Percentiles rank a stretch among this genome's conserved stretches.
Conservation (phyloP, 1,284 basidiomycete species). For the Moesziomyces antarcticus region DNA sequence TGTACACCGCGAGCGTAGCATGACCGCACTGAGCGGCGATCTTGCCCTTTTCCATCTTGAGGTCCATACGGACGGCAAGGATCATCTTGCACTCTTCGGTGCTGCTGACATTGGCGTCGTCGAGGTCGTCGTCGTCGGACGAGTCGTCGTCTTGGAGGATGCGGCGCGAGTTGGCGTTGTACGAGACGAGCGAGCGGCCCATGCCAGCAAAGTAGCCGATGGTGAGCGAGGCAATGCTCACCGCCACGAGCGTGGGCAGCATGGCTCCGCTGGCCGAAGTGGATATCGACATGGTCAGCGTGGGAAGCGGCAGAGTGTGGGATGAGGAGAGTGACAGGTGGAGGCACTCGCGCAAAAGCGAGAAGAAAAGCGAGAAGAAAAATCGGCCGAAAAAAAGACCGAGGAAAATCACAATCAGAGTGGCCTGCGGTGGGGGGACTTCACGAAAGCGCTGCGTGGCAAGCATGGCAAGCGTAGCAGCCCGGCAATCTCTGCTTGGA, state of each 20-base stretch:
- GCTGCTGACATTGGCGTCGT: conserved; percentile 33
- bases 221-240: conserved; percentile 52
- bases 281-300: conserved; percentile 21
- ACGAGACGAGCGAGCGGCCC: conserved; percentile 51
- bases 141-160: conserved; percentile 11
- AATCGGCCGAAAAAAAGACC: not conserved
- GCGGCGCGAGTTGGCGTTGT: conserved; percentile 42
- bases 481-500: too few relatives aligned
- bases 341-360: not conserved
- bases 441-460: too few relatives aligned
- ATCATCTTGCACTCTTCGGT: conserved; percentile 67
- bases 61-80: conserved; percentile 62
- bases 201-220: conserved; percentile 58
- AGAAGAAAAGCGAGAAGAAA: not conserved
- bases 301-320: not conserved
- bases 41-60: conserved; percentile 68
- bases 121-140: conserved; percentile 37
- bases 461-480: too few relatives aligned
- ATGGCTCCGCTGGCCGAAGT: conserved; percentile 12
- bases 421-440: too few relatives aligned
- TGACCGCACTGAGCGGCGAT: conserved; percentile 67
- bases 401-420: not conserved
- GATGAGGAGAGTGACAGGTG: not conserved
- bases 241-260: conserved; percentile 40
- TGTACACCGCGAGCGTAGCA: conserved; percentile 64